A percentile compares a stretch with the other conserved stretches of the same genome.
phyloP scores from a whole-genome alignment of 805 yeast genomes.

The Metschnikowia cubensis region DNA sequence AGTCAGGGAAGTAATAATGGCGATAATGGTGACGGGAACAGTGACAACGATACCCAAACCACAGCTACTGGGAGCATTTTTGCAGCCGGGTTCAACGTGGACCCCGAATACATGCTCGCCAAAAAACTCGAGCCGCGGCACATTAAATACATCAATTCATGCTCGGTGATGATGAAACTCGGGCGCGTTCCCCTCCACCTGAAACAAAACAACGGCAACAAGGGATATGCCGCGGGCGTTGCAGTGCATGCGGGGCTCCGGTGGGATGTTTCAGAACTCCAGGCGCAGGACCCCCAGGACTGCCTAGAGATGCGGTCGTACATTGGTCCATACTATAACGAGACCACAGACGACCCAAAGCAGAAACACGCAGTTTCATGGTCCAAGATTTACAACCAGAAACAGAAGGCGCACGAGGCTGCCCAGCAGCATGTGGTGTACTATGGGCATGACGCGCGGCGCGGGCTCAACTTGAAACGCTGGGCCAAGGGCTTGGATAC shows the following conservation, averaged over 20 bases:
- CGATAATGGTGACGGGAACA: too few relatives aligned
- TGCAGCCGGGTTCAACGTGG: slow-evolving; percentile 23
- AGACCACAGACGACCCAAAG: slow-evolving; percentile 48
- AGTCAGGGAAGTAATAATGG: too few relatives aligned
- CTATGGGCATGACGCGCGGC: slow-evolving; percentile 87
- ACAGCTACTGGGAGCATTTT: background rate
- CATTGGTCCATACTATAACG: slow-evolving; percentile 58
- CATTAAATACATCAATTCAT: slow-evolving; percentile 52
- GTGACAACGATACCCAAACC: too few relatives aligned
- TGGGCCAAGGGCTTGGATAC: slow-evolving; percentile 79
- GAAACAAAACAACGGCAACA: slow-evolving; percentile 27
- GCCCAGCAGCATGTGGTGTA: slow-evolving; percentile 45
- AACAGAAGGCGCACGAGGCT: slow-evolving; percentile 33
- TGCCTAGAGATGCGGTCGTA: slow-evolving; percentile 68
- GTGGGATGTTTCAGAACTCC: slow-evolving; percentile 54
- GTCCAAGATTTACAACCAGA: slow-evolving; percentile 53
- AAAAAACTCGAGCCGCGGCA: slow-evolving; percentile 56
- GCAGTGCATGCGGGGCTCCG: slow-evolving; percentile 84
- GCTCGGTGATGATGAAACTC: slow-evolving; percentile 60
- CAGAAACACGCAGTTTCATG: slow-evolving; percentile 43
- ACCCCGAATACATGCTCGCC: slow-evolving; percentile 45
- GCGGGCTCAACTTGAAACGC: slow-evolving; percentile 62
- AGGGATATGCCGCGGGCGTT: slow-evolving; percentile 31
- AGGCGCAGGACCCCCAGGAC: slow-evolving; percentile 58
- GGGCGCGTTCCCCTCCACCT: slow-evolving; percentile 54